Evolutionary conservation across 306 rosid species (phyloP), one percentile per base, ranked within the genome.

Genomic region (Fragaria nilgerrensis): DNA sequence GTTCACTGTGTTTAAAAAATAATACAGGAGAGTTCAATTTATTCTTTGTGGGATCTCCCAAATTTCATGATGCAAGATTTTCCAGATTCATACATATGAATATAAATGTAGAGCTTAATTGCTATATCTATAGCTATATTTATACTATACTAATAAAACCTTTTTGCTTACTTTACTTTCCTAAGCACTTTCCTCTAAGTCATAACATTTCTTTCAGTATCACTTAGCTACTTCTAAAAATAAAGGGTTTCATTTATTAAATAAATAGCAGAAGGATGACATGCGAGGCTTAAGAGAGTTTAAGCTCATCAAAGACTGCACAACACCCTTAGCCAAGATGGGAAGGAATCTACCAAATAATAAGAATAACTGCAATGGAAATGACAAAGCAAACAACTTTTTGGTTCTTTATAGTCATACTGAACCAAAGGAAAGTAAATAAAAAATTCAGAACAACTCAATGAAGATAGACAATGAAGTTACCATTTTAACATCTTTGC

Each of bases 401-500:
- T 9, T 62, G 14, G 34, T 14, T 25, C 9, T 13, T 61, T 62
- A 12, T 13, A 32, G 20, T 7, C 5, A 11, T 43, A 43, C 10
- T 16, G 20, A 58, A 59, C 43, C 27, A 41, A 25, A 50, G 25
- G 15, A 77, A 27, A 41, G 34, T 44, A 58, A 55, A 2, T 52
- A 74, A 19, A 17, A 39, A 9, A 27, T 36, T 45, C 17, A 52
- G 49, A 58, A 58, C 53, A 20, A 73, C 59, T 63, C 72, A n/a
- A 72, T 56, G 55, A 84, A 62, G 65, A 77, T 39, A 74, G 29
- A 45, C n/a, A 56, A 55, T 72, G 70, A 50, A 82, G 76, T 71
- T 84, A 94, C 97, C 98, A 94, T 85, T 71, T 87, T 80, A 90
- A 78, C 95, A 94, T 80, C 77, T 81, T 85, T 73, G 85, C 83